Base-by-base conservation (phyloP, 2,329 filamentous ascomycete species). In the Harringtonia aguacate region DNA sequence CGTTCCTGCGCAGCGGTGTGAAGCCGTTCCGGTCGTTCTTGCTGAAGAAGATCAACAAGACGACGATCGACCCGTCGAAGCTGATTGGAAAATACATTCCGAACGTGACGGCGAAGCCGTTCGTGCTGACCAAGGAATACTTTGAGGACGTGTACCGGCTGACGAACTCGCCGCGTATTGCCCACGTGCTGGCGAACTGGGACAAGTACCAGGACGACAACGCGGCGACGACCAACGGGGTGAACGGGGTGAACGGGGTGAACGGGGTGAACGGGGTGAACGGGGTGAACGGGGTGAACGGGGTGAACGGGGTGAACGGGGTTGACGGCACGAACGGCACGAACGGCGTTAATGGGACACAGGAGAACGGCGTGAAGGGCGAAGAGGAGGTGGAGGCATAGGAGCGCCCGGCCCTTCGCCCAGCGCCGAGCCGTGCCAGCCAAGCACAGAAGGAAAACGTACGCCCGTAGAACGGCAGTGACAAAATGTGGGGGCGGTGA, bases 21-120 rank as follows among this genome's bases (percentile, higher is more conserved):
- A 98, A 98, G 75, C 92, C 94, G 38, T 98, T 98, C 87, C 79
- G 92, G 53, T 90, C 83, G 36, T 98, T 98, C 79, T 67, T 98
- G 61, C 82, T 97, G 56, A 98, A 97, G 85, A 98, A 98, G 79
- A 97, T 98, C 70, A 88, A 97, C 76, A 95, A 94, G 79, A 95
- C 89, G 21, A 94, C 86, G 43, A 97, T 98, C 63, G 92, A 98
- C 63, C 92, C 92, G 6, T 84, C 86, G 62, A 97, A 97, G 75
- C 70, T 98, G 58, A 77, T 98, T 54, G 92, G 92, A 58, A 98
- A 98, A 69, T 98, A 98, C 69, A 97, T 98, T 53, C 92, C 92
- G 55, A 98, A 98, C 66, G 94, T 98, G 53, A 98, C 92, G 45
- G 92, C 92, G 46, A 82, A 82, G 67, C 92, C 92, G 15, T 98